Base-by-base conservation (phyloP, 2,329 filamentous ascomycete genomes). In the Westerdykella sp. region DNA sequence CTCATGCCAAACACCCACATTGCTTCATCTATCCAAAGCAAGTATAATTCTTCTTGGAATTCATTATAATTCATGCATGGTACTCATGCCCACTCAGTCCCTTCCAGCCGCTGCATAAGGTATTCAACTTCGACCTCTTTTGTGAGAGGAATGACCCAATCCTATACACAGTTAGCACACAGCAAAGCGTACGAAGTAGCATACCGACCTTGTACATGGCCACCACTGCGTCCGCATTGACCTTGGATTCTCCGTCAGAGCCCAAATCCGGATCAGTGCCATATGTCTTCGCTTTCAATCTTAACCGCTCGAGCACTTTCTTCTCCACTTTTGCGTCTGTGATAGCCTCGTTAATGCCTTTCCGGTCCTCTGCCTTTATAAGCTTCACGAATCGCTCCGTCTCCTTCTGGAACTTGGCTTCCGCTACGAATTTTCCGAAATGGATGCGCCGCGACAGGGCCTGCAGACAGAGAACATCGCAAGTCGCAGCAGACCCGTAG, bases 61-160 rank as follows among this genome's bases (percentile, higher is more conserved):
- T 6, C 23, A 28, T 11, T 12, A 9, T 12, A 9, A 28, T 10
- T 9, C 11, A 7, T 28, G 25, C 7, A 28, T 5, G 4, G 7
- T 28, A 35, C 10, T 48, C 47, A 72, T 49, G 73, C 71, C 72
- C 72, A 75, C 50, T 74, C 47, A 0, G 72, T 75, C 3, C 70
- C 72, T 55, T 80, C 79, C 42, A 98, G 72, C 50, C 93, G 79
- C 69, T 97, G 88, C 87, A 98, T 95, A 55, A 98, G 74, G 66
- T 98, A 98, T 58, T 98, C 93, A 9, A 98, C 89, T 74, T 98
- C 93, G 34, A 98, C 91, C 51, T 89, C 85, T 69, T 98, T 98
- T n/a, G 93, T 98, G 66, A 97, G 70, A 0, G 93, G 93, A 56
- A 98, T 98, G 47, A 98, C 90, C 69, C 86, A 87, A 66, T 95